A percentile compares a stretch with the other conserved stretches of the same genome.
Conservation (phyloP, 2,329 filamentous ascomycete genomes). For the Penicillium rolfsii region DNA sequence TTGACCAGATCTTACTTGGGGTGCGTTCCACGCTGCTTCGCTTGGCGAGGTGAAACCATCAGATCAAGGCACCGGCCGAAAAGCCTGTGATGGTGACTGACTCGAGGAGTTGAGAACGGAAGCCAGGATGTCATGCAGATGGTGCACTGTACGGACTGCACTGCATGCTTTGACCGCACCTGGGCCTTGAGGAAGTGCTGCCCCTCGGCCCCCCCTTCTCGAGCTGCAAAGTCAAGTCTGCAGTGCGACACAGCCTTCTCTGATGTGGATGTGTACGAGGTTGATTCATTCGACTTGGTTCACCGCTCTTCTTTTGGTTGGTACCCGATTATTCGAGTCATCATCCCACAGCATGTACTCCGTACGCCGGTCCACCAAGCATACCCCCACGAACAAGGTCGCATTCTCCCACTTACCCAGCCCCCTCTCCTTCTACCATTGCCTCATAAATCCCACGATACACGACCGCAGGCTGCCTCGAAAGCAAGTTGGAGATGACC, state of each 20-base stretch:
- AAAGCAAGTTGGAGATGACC: background rate
- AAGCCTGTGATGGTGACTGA: background rate
- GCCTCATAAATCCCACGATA: background rate
- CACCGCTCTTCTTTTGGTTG: background rate
- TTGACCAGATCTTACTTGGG: conserved; percentile 10
- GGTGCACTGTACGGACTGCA: background rate
- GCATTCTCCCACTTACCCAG: background rate
- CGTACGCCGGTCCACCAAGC: background rate
- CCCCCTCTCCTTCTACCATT: background rate
- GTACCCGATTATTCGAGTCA: background rate
- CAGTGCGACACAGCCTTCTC: conserved; percentile 9
- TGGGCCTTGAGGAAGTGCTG: too few relatives aligned
- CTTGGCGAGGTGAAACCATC: conserved; percentile 13
- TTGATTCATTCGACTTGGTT: background rate
- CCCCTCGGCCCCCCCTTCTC: background rate
- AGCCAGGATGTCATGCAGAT: background rate
- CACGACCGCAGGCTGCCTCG: background rate
- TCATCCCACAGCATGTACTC: background rate
- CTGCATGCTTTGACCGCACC: conserved; percentile 10
- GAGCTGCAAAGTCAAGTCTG: conserved; percentile 17
- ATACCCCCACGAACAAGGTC: conserved; percentile 2
- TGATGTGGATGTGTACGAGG: background rate
- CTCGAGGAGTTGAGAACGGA: background rate
- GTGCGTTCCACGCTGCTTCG: conserved; percentile 10
- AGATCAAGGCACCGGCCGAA: background rate